These are phyloP conservation scores for Thinopyrum elongatum DNA, from an alignment of 176 grass and related monocot genomes.

Conservation along the genomic window DNA sequence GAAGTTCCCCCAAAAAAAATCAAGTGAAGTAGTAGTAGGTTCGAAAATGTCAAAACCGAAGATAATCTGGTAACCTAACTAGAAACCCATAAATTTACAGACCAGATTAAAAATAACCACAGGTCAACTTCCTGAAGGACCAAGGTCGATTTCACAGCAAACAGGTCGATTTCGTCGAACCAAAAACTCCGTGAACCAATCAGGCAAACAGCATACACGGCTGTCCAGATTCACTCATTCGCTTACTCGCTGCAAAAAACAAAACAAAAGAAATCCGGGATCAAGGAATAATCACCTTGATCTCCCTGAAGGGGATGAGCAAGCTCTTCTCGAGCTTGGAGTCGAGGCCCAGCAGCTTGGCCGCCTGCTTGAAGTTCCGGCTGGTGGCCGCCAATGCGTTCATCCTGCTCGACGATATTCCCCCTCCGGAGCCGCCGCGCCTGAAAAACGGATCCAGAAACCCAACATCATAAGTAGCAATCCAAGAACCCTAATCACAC, in stretches of 20 bases:
- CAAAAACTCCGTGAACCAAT: too few relatives aligned
- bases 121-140: not conserved
- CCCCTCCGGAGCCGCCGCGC: not conserved
- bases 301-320: slow-evolving; percentile 89
- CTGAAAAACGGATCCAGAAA: slow-evolving; percentile 18
- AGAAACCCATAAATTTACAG: not conserved
- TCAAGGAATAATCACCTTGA: slow-evolving; percentile 49
- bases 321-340: slow-evolving; percentile 83
- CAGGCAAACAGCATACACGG: not conserved
- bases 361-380: slow-evolving; percentile 78
- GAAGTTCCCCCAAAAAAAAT: not conserved
- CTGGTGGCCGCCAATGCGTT: slow-evolving; percentile 80
- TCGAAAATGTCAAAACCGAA: too few relatives aligned
- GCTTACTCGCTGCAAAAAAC: not conserved
- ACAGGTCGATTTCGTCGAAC: too few relatives aligned
- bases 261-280: not conserved
- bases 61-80: not conserved
- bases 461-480: not conserved
- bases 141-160: too few relatives aligned
- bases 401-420: slow-evolving; percentile 45
- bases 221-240: not conserved
- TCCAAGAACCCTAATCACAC: not conserved
- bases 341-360: slow-evolving; percentile 75
- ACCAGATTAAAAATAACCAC: not conserved
- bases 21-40: too few relatives aligned